Evolutionary conservation across 2,329 filamentous ascomycete species (phyloP).

Genomic region (Dactylonectria estremocensis): DNA sequence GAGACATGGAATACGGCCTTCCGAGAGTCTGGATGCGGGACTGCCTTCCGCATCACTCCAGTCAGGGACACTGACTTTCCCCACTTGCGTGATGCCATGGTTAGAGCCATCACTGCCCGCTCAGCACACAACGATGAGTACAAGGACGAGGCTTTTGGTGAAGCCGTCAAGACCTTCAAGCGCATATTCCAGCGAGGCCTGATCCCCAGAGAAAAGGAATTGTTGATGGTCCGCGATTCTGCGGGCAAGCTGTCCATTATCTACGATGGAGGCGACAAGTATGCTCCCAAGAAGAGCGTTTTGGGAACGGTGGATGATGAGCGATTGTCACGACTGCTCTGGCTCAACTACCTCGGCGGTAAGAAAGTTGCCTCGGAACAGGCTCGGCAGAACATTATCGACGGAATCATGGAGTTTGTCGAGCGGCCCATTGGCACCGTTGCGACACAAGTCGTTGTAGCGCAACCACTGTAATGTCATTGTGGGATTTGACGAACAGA

Average conservation of each 20-base stretch:
- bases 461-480: conserved; percentile 52
- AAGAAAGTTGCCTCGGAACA: conserved; percentile 88
- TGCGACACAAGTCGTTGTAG: conserved; percentile 79
- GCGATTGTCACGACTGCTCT: conserved; percentile 84
- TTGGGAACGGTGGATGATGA: conserved; percentile 85
- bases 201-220: conserved; percentile 84
- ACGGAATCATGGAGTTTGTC: conserved; percentile 90
- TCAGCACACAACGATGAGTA: conserved; percentile 71
- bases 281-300: conserved; percentile 62
- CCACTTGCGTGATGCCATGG: conserved; percentile 92
- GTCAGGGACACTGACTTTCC: conserved; percentile 96
- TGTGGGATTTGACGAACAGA: background rate
- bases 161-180: conserved; percentile 84
- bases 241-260: conserved; percentile 77
- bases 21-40: conserved; percentile 77
- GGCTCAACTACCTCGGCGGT: conserved; percentile 92
- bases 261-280: conserved; percentile 74
- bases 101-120: conserved; percentile 84
- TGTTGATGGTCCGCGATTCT: conserved; percentile 79
- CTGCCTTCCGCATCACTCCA: conserved; percentile 86
- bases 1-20: conserved; percentile 83
- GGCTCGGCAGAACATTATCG: conserved; percentile 85
- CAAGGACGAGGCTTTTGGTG: conserved; percentile 83
- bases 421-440: conserved; percentile 91
- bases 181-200: conserved; percentile 84